These are phyloP conservation scores for Suillus lakei DNA, from an alignment of 768 basidiomycete genomes.

Conservation along the genomic window DNA sequence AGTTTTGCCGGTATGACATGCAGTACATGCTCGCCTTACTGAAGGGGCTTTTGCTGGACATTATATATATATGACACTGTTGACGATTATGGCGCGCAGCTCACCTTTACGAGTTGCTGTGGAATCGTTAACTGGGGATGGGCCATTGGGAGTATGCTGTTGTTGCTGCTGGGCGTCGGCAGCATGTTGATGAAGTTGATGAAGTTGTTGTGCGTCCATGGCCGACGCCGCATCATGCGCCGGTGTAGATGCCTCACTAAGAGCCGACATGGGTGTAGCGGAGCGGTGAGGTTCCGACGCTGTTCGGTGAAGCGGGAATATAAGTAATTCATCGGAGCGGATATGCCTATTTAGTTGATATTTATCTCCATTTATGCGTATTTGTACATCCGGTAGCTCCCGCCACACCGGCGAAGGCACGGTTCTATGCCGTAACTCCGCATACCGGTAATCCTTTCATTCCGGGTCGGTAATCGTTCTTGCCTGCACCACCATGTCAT, in stretches of 20 bases:
- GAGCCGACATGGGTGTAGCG: slow-evolving; percentile 73
- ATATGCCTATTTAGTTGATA: slow-evolving; percentile 23
- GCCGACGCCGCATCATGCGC: slow-evolving; percentile 61
- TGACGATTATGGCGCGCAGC: slow-evolving; percentile 30
- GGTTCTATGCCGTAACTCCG: slow-evolving; percentile 4
- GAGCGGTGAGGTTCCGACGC: slow-evolving; percentile 39
- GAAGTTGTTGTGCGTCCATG: slow-evolving; percentile 63
- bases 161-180: slow-evolving; percentile 39
- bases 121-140: slow-evolving; percentile 38
- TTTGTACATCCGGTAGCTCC: slow-evolving; percentile 28
- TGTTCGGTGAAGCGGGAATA: slow-evolving; percentile 30
- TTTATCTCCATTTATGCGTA: slow-evolving; percentile 30
- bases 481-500: slow-evolving; percentile 31
- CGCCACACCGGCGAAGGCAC: slow-evolving; percentile 12
- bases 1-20: slow-evolving; percentile 85
- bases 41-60: slow-evolving; percentile 76
- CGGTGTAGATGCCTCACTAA: slow-evolving; percentile 72
- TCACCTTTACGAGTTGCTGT: slow-evolving; percentile 61
- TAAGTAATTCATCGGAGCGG: slow-evolving; percentile 34
- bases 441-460: slow-evolving; percentile 23
- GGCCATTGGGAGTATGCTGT: slow-evolving; percentile 26
- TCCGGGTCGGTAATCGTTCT: slow-evolving; percentile 19
- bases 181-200: slow-evolving; percentile 42
- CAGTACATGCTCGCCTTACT: slow-evolving; percentile 78
- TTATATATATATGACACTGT: slow-evolving; percentile 12